Evolutionary conservation across 192 early-diverging fungal species (phyloP).

Genomic region (Rhizoclosmatium globosum): DNA sequence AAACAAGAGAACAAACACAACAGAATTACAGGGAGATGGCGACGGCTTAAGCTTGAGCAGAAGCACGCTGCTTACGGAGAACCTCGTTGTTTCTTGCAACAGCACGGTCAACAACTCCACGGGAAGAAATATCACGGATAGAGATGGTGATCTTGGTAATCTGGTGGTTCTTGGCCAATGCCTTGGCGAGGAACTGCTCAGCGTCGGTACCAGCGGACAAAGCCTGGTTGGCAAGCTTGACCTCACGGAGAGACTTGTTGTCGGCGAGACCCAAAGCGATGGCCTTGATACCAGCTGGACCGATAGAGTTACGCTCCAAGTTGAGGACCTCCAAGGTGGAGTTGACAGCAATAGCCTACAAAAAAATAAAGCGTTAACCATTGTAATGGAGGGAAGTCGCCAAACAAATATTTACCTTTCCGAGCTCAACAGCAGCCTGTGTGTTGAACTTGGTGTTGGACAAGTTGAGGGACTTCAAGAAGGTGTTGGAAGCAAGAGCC

Average conservation of each 20-base stretch:
- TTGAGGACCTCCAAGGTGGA: slow-evolving; percentile 34
- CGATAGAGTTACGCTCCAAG: slow-evolving; percentile 40
- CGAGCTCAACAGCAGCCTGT: slow-evolving; percentile 36
- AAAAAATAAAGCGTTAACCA: background rate
- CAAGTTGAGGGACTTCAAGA: slow-evolving; percentile 36
- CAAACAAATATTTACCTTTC: slow-evolving; percentile 12
- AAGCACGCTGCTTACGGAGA: slow-evolving; percentile 27
- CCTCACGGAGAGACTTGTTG: slow-evolving; percentile 32
- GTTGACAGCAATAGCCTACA: slow-evolving; percentile 35
- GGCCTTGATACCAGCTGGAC: slow-evolving; percentile 42
- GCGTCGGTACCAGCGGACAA: slow-evolving; percentile 37
- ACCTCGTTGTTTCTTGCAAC: slow-evolving; percentile 45
- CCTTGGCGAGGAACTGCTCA: slow-evolving; percentile 32
- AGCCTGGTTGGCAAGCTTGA: slow-evolving; percentile 34
- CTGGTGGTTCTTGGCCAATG: slow-evolving; percentile 29
- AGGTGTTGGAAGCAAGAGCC: slow-evolving; percentile 37
- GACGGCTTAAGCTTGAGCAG: background rate
- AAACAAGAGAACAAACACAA: slow-evolving; percentile 10
- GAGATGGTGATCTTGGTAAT: slow-evolving; percentile 35
- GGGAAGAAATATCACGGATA: slow-evolving; percentile 42
- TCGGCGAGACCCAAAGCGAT: slow-evolving; percentile 36
- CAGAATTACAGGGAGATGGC: background rate
- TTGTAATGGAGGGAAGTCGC: background rate
- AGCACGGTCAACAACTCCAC: slow-evolving; percentile 42
- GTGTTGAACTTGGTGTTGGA: slow-evolving; percentile 46